Evolutionary conservation across 208 protist genomes (phyloP), one percentile per base, ranked within the genome.

Genomic region (Acanthamoeba culbertsoni): DNA sequence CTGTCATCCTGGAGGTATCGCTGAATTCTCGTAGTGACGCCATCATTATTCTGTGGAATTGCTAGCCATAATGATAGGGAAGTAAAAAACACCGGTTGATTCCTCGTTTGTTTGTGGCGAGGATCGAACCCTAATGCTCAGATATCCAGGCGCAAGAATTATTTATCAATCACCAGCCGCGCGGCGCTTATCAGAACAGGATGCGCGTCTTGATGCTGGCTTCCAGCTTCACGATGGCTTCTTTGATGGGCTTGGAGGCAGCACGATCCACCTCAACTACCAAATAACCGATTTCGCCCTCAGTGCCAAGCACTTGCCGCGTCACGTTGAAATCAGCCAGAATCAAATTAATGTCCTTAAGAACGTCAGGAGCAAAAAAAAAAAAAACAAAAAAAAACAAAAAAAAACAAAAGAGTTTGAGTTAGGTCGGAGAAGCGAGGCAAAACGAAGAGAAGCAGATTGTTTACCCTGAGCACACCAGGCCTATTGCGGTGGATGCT

Each of bases 401-500:
- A 65, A 88, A 7, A 6, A 57, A 42, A 88, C 31, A 88, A 57
- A 55, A 20, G 57, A 59, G 3, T n/a, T n/a, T n/a, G n/a, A n/a
- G n/a, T n/a, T n/a, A 59, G 51, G 51, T 59, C 23, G 51, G 51
- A n/a, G 16, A 59, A 59, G 23, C 23, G 23, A n/a, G 16, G 51
- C 51, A 14, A 59, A 3, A 40, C 26, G n/a, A 33, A 37, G 35
- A 3, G 26, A 79, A 92, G 40, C 1, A 55, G 45, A n/a, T n/a
- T 12, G 63, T 4, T 26, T 18, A 94, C 92, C 92, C 92, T 95
- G 33, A 99, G 95, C 23, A 98, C 97, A 94, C 98, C 98, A 92
- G 98, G 98, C 33, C 97, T 79, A 91, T 99, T 99, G 6, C 94
- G 48, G 91, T 99, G 98, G 28, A 98, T 95, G 79, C 98, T 98